Base-by-base conservation (phyloP, 345 rosid species). In the Moringa oleifera region DNA sequence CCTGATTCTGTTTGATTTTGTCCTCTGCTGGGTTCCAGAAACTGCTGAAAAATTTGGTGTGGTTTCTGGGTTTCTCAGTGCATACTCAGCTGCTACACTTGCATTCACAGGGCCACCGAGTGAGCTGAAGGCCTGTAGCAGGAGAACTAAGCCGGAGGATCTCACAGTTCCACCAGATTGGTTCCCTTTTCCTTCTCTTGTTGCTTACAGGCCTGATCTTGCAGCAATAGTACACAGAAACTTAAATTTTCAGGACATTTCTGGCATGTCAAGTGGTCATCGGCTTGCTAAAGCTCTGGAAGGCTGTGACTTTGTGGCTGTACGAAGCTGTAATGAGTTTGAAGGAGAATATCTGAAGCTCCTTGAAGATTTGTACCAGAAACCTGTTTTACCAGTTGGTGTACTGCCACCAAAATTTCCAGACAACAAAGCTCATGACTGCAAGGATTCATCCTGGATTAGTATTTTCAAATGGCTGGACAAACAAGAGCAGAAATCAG, bases 271-370 rank as follows among this genome's bases (percentile, higher is more conserved):
- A 18, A 53, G 58, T 53, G 45, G 63, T 24, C 71, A 66, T 53
- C 53, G 70, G 61, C 55, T 69, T 62, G 64, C 19, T 13, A 23
- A 46, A 28, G 63, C 72, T 46, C 55, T 73, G 18, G 55, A 61
- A 47, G 64, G 68, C 25, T 67, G 64, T 6, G 56, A 67, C 22
- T 67, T 68, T 37, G 57, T 73, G 33, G 72, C 72, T 11, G 68
- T 73, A 33, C 57, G 77, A 46, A 73, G 72, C 66, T 67, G 72
- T 53, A 45, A 37, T 3, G 77, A 73, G 65, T 50, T 62, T 54
- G 72, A 72, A 33, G 56, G 68, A 5, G 53, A 57, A 41, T 66
- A 66, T 31, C 47, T 72, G 17, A 33, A 62, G 23, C 63, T 66
- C n/a, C 51, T 62, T 22, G 5, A n/a, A n/a, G 18, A 17, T 4